Conservation (phyloP, 2,329 filamentous ascomycete species). For the Pseudogymnoascus sp. region DNA sequence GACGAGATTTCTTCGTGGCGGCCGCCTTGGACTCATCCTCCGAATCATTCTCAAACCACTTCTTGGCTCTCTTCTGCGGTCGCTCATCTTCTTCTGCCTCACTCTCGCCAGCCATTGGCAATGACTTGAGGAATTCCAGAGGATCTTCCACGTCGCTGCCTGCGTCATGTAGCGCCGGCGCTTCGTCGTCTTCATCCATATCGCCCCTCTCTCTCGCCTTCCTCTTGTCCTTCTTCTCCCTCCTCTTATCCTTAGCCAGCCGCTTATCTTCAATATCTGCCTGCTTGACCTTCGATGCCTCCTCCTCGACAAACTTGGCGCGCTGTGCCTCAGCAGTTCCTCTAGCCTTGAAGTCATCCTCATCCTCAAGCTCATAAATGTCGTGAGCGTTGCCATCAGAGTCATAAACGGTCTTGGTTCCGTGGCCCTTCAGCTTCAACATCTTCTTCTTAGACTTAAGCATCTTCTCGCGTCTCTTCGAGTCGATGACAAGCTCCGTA, state of each 20-base stretch:
- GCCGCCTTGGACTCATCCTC: slow-evolving; percentile 36
- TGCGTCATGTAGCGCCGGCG: slow-evolving; percentile 24
- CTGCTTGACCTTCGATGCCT: slow-evolving; percentile 59
- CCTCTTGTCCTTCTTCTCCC: slow-evolving; percentile 65
- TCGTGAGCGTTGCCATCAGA: slow-evolving; percentile 81
- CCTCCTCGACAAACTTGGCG: slow-evolving; percentile 66
- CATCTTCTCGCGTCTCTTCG: slow-evolving; percentile 91
- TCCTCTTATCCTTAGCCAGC: slow-evolving; percentile 66
- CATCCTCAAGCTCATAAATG: slow-evolving; percentile 79
- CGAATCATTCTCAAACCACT: slow-evolving; percentile 67
- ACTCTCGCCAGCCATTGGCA: slow-evolving; percentile 40
- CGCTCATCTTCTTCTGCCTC: slow-evolving; percentile 35
- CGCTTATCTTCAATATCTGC: slow-evolving; percentile 80
- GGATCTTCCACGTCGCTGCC: slow-evolving; percentile 43
- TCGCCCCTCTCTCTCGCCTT: slow-evolving; percentile 57
- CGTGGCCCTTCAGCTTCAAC: slow-evolving; percentile 79
- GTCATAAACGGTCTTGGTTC: slow-evolving; percentile 81
- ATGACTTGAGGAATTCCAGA: slow-evolving; percentile 47
- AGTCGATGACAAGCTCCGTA: slow-evolving; percentile 76
- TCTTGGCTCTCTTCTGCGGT: slow-evolving; percentile 59
- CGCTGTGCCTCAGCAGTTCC: slow-evolving; percentile 72
- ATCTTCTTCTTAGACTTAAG: slow-evolving; percentile 91
- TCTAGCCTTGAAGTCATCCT: slow-evolving; percentile 66
- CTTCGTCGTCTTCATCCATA: slow-evolving; percentile 30
- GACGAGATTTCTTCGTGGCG: slow-evolving; percentile 28